Conservation (phyloP, 2,329 filamentous ascomycete genomes). For the Ceratocystis huliohia region DNA sequence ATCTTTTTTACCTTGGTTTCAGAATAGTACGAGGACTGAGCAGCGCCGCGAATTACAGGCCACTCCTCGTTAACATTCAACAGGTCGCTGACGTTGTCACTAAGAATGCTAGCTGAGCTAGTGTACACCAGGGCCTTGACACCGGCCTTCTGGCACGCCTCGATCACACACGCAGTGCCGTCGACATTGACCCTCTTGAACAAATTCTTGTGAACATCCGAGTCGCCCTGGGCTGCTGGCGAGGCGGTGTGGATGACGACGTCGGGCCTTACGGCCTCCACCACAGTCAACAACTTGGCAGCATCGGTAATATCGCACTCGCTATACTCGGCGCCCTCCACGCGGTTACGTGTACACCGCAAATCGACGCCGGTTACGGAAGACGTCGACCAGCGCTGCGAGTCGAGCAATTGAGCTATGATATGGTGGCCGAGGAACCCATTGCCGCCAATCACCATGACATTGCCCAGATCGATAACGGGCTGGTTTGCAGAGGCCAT, state of each 20-base stretch:
- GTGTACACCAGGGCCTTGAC: constrained; percentile 84
- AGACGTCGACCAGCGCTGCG: constrained; percentile 31
- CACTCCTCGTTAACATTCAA: constrained; percentile 75
- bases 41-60: constrained; percentile 58
- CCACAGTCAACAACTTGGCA: constrained; percentile 46
- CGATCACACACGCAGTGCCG: constrained; percentile 66
- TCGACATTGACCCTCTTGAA: constrained; percentile 79
- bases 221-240: constrained; percentile 44
- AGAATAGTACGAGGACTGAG: constrained; percentile 72
- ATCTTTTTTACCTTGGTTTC: constrained; percentile 59
- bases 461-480: constrained; percentile 43
- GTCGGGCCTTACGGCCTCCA: constrained; percentile 57
- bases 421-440: constrained; percentile 77
- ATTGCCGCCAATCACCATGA: constrained; percentile 71
- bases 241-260: constrained; percentile 87
- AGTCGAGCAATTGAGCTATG: constrained; percentile 55
- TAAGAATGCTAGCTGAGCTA: constrained; percentile 74
- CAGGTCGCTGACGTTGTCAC: constrained; percentile 67
- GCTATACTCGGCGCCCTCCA: constrained; percentile 47
- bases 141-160: constrained; percentile 54
- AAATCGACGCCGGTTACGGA: constrained; percentile 61
- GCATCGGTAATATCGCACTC: constrained; percentile 66
- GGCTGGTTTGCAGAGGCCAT: not conserved
- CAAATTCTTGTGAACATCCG: constrained; percentile 44
- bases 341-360: constrained; percentile 56